Evolutionary conservation across 768 basidiomycete species (phyloP), one percentile per base, ranked within the genome.

Genomic region (Chalciporus piperatus): DNA sequence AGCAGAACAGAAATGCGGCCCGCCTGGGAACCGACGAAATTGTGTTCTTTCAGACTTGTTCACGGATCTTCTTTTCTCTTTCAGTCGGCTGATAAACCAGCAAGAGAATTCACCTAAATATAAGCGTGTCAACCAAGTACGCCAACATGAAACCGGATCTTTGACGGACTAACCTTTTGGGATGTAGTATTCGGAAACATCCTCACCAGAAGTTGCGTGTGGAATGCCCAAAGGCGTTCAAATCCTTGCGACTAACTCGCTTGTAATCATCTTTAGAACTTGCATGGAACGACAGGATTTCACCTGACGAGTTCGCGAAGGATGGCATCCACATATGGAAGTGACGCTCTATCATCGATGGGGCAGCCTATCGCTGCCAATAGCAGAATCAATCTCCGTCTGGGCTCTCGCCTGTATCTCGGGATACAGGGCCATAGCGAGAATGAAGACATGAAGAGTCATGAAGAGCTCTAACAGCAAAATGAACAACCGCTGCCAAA

Each of bases 271-370:
- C 8, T 37, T 27, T n/a, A 67, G 41, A n/a, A n/a, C n/a, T n/a
- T n/a, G n/a, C n/a, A n/a, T 6, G 66, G 67, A 13, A 56, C 20
- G 0, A 62, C 58, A 2, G 67, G 65, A 33, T 50, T 45, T 67
- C 65, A 69, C 43, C 66, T 52, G 20, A 65, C 30, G 16, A 62
- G 43, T 48, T 78, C 77, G 42, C 64, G 72, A 6, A 72, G 63
- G 33, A 76, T 66, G 3, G 75, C 75, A n/a, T 63, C 65, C 13
- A 76, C 63, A 45, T 77, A 78, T 1, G 76, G 77, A 11, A 77
- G 59, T 4, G 55, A 48, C 1, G 49, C 41, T 39, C 58, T 51
- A 43, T 70, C 67, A 5, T 59, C 52, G 27, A 19, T 48, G 14
- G 9, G 70, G 67, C 0, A 72, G 47, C 20, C 58, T 55, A 6